Base-by-base conservation (phyloP, 176 grass and related monocot genomes). In the Triticum turgidum region DNA sequence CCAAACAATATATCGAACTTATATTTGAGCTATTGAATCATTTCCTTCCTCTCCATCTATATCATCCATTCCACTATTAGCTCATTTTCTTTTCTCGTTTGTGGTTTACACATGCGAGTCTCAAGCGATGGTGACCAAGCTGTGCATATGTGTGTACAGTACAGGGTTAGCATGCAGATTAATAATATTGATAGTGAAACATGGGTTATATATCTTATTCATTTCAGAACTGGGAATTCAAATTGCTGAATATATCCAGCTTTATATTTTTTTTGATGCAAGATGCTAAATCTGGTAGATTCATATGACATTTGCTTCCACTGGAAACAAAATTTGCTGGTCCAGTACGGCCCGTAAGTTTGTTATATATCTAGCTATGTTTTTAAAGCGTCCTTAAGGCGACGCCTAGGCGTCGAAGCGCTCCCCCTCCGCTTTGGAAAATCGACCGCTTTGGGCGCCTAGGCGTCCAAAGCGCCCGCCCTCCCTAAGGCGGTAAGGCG, bases 231-330 rank as follows among this genome's bases (percentile, higher is more conserved):
- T 37, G 15, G 45, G 64, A 33, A 65, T 14, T 49, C 27, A 72
- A 82, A 37, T 59, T 61, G 21, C 52, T 39, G 65, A 79, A 25
- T 8, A 24, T 61, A n/a, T 22, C 22, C 30, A 1, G 32, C 77
- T 35, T 82, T 65, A 62, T 87, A 67, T 32, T 54, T 11, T 68
- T 17, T 17, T 58, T 68, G 24, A 68, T 68, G 45, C 47, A 12
- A 21, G 79, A 24, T 70, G 58, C 82, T 76, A 41, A 25, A 83
- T 73, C 12, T 38, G 34, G 25, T 75, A 42, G 66, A 69, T 12
- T 83, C 11, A 67, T 54, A 38, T 82, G 41, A 39, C 63, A 85
- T 49, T 85, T 25, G 12, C 27, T 76, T 77, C 82, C 18, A 63
- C 37, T 32, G 25, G 9, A 9, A 69, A 69, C 13, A 20, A 29